Evolutionary conservation across 176 grass and related monocot genomes (phyloP).

Genomic region (Zoysia japonica): DNA sequence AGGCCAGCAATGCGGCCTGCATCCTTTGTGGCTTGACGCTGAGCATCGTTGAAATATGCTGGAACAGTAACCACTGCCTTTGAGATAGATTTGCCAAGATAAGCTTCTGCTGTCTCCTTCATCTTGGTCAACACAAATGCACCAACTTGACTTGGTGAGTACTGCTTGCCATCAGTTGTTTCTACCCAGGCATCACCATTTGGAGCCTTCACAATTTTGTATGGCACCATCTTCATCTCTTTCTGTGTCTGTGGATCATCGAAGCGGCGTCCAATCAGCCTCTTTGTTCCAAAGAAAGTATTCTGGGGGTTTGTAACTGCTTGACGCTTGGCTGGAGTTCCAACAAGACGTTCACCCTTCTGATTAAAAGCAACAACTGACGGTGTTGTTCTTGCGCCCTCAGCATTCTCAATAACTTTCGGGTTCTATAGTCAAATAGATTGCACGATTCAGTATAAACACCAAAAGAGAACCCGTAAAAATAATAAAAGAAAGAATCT

Average conservation of each 20-base stretch:
- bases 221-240: constrained; percentile 35
- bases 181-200: constrained; percentile 32
- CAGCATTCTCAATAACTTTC: constrained; percentile 56
- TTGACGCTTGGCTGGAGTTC: constrained; percentile 29
- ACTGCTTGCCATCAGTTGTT: constrained; percentile 30
- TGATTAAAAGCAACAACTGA: constrained; percentile 33
- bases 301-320: constrained; percentile 35
- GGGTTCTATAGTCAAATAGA: constrained; percentile 45
- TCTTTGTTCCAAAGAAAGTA: constrained; percentile 42
- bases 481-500: neutral
- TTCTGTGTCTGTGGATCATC: constrained; percentile 39
- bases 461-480: neutral
- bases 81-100: constrained; percentile 32
- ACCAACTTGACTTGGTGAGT: constrained; percentile 32
- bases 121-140: constrained; percentile 39
- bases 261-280: constrained; percentile 22
- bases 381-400: constrained; percentile 34
- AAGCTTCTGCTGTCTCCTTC: constrained; percentile 39
- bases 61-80: constrained; percentile 29
- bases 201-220: constrained; percentile 29
- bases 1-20: constrained; percentile 29
- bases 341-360: constrained; percentile 30
- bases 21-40: constrained; percentile 36
- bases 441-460: neutral
- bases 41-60: constrained; percentile 33